Base-by-base conservation (phyloP, 768 basidiomycete species). In the Kwoniella sp. region DNA sequence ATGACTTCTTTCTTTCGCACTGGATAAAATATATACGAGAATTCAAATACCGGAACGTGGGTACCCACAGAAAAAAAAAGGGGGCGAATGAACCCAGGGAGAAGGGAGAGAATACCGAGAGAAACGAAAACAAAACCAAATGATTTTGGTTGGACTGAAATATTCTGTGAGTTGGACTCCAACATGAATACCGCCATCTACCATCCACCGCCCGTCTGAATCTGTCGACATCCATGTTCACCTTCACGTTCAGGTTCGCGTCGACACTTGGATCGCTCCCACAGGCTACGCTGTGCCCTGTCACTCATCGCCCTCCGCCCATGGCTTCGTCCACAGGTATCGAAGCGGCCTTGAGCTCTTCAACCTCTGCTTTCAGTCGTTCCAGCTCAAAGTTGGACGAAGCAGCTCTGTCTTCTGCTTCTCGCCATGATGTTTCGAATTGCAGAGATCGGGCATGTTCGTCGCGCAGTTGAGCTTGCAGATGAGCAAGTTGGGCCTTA, bases 381-480 rank as follows among this genome's bases (percentile, higher is more conserved):
- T 72, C 68, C 6, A 74, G 49, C 64, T 77, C 72, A 27, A 77
- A 74, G 36, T 71, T 68, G 19, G 68, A 61, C 24, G 54, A 33
- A 19, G 75, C 75, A 6, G 73, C 70, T 60, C 75, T 29, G 52
- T 77, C 70, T 58, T 77, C 75, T n/a, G 75, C 70, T 63, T 77
- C 75, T 63, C 67, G 64, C 72, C 72, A 77, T 13, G 66, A 69
- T 24, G 50, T 70, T 49, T 77, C 73, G 51, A 65, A 66, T 26
- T 65, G 54, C 55, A 71, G 47, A 13, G 68, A 68, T 24, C 72
- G 60, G 8, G 49, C 49, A 6, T 68, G 68, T 60, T 76, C 74
- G 29, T 73, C 74, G 19, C 54, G 26, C 27, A 76, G 37, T 24
- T 61, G 52, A 15, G 25, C 37, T 29, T 50, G 44, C 10, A 61